Percentiles rank a stretch among this genome's conserved stretches.
Conservation (phyloP, 2,329 filamentous ascomycete species). For the Penicillium sp. region DNA sequence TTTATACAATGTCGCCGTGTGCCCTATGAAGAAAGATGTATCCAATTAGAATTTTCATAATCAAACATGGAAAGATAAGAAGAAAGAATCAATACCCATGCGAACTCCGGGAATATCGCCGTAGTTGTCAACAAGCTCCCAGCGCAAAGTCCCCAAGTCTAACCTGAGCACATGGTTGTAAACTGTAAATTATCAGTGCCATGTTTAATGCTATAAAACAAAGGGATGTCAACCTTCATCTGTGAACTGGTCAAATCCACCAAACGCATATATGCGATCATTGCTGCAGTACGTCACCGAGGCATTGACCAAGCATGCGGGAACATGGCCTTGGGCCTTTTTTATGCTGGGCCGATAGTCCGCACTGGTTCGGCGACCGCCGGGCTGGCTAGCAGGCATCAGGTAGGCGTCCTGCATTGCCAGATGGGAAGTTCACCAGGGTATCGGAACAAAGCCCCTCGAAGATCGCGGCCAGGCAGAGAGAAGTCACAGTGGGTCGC, state of each 20-base stretch:
- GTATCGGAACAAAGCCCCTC: slow-evolving; percentile 27
- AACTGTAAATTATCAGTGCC: slow-evolving; percentile 49
- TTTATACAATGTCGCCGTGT: slow-evolving; percentile 91
- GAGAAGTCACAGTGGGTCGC: slow-evolving; percentile 34
- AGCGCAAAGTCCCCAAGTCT: slow-evolving; percentile 83
- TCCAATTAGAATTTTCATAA: neutral
- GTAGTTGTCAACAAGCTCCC: slow-evolving; percentile 97
- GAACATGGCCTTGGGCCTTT: slow-evolving; percentile 73
- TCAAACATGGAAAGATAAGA: slow-evolving; percentile 1
- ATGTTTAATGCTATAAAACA: neutral
- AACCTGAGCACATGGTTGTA: slow-evolving; percentile 95
- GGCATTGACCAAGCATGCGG: slow-evolving; percentile 93
- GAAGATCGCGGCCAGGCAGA: slow-evolving; percentile 27
- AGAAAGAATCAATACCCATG: slow-evolving; percentile 68
- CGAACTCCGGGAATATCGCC: slow-evolving; percentile 95
- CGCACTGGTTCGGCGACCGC: slow-evolving; percentile 58
- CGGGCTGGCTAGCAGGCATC: slow-evolving; percentile 81
- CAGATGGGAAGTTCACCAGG: slow-evolving; percentile 36
- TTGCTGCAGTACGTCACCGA: slow-evolving; percentile 98
- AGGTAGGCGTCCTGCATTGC: slow-evolving; percentile 73
- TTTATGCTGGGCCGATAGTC: slow-evolving; percentile 86
- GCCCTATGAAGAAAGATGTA: slow-evolving; percentile 55
- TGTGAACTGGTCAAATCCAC: slow-evolving; percentile 97
- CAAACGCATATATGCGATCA: slow-evolving; percentile 97
- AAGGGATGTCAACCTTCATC: slow-evolving; percentile 65